phyloP scores from a whole-genome alignment of 495 filamentous ascomycete species.

The Aspergillus biplanus region DNA sequence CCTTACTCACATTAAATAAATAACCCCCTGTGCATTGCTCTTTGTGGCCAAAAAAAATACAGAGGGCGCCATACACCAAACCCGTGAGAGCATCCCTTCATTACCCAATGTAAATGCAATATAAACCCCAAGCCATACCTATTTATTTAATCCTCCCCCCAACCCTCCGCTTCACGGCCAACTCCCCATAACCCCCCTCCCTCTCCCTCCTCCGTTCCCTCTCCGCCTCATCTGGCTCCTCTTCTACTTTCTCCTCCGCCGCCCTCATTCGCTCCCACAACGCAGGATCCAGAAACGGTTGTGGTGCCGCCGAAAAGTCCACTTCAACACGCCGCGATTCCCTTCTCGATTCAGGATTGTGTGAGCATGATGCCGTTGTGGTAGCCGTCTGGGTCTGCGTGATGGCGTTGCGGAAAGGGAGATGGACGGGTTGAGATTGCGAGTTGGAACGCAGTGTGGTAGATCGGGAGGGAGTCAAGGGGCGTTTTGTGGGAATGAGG shows the following conservation, averaged over 20 bases:
- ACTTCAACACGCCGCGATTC: conserved; percentile 16
- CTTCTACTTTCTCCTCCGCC: conserved; percentile 4
- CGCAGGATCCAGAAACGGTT: conserved; percentile 38
- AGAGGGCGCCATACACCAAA: too few relatives aligned
- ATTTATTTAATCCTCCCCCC: conserved; percentile 23
- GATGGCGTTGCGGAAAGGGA: conserved; percentile 6
- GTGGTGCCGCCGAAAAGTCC: conserved; percentile 29
- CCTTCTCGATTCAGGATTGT: neutral
- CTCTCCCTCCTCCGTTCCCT: conserved; percentile 23
- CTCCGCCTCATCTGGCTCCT: conserved; percentile 25
- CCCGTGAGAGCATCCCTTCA: too few relatives aligned
- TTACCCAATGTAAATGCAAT: neutral
- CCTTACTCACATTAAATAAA: too few relatives aligned
- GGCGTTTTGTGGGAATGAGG: conserved; percentile 23
- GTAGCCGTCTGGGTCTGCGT: neutral
- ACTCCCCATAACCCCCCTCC: conserved; percentile 37
- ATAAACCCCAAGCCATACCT: neutral
- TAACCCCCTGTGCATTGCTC: neutral
- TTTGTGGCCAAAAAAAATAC: neutral
- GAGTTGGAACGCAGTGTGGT: neutral
- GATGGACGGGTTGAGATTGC: neutral
- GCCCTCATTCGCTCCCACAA: conserved; percentile 23
- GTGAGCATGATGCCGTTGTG: neutral
- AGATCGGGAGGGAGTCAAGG: conserved; percentile 1
- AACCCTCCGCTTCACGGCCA: conserved; percentile 36